Evolutionary conservation across 768 basidiomycete species (phyloP), one percentile per base, ranked within the genome.

Genomic region (Xerocomellus chrysenteron): DNA sequence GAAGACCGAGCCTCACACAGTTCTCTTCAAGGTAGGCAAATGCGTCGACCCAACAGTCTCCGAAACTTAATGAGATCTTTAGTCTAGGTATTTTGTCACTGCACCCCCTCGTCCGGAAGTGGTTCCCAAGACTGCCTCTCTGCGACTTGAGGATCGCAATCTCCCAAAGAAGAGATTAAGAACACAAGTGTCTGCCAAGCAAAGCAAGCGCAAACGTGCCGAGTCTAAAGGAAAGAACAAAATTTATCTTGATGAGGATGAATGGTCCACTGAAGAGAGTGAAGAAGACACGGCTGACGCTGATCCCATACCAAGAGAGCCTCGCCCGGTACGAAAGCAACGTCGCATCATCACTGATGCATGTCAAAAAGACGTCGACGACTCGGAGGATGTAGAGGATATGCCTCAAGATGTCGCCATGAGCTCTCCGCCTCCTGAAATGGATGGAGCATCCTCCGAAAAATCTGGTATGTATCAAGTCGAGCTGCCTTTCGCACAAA

Each of bases 1-100:
- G 24, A 86, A 86, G 71, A 86, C 84, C 3, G 92, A 93, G 50
- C 81, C 88, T 11, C 91, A 95, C 70, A 85, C 90, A 0, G 79
- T 94, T 2, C 75, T 94, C 9, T 75, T 91, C 62, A 96, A 96
- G 80, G 94, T 89, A 48, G n/a, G 73, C 59, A 58, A 37, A 24
- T 7, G 0, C 30, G 17, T 19, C n/a, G 2, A 30, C 0, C 16
- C 26, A 7, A 10, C 12, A 35, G 5, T 39, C 21, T 39, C 32
- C 2, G 3, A 45, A 47, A 44, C 17, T 43, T n/a, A 30, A 52
- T 21, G 33, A 43, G 33, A 46, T 36, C 33, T 53, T 19, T 42
- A 80, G 80, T 78, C 76, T 13, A 73, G 81, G 56, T 58, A 69
- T 51, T 82, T 80, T 58, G 68, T 73, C 13, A 69, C 73, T 35